Evolutionary conservation across 129 eudicot species (phyloP).

Genomic region (Helichrysum umbraculigerum): DNA sequence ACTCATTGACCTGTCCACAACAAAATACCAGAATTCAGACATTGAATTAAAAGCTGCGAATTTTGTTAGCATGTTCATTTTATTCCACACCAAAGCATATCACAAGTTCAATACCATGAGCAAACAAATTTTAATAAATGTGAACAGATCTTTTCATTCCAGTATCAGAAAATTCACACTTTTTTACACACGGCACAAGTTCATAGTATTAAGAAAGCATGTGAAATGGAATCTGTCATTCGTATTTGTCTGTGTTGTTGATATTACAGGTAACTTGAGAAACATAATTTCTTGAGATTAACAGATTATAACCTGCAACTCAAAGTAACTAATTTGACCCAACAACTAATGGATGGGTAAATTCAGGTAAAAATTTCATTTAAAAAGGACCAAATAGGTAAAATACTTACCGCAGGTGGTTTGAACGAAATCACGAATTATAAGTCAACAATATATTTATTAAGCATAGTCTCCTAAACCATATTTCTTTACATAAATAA

Average conservation of each 20-base stretch:
- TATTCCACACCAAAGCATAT: background rate
- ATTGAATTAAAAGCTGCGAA: background rate
- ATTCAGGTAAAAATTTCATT: no score
- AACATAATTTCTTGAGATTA: background rate
- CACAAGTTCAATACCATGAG: background rate
- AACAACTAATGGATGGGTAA: background rate
- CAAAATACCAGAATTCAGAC: constrained; percentile 23
- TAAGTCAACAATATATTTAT: no score
- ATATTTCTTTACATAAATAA: no score
- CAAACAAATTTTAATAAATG: no score
- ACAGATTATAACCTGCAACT: background rate
- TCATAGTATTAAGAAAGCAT: background rate
- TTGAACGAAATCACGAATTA: no score
- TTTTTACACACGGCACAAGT: background rate
- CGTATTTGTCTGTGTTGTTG: background rate
- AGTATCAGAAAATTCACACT: background rate
- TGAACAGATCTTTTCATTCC: background rate
- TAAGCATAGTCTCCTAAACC: background rate
- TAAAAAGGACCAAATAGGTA: background rate
- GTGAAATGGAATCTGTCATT: background rate
- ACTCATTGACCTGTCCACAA: constrained; percentile 84
- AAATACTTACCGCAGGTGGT: background rate
- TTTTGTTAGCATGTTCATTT: background rate
- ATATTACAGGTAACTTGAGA: background rate
- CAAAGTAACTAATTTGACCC: background rate